Base-by-base conservation (phyloP, 1,139 yeast genomes). In the Blastobotrys persicus region DNA sequence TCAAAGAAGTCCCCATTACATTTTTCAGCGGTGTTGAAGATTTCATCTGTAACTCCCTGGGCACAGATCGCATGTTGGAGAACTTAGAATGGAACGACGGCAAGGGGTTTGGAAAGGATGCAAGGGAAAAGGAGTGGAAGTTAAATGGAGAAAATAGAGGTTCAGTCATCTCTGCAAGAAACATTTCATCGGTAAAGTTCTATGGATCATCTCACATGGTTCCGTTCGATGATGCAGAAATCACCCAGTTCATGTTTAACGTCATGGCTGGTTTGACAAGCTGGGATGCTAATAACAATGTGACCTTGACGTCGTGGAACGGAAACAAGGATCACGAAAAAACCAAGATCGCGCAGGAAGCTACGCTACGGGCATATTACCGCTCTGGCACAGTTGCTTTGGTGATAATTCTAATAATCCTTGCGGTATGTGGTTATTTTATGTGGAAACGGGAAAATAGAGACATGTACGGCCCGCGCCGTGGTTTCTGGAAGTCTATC, bases 201-300 rank as follows among this genome's bases (percentile, higher is more conserved):
- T 79, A 70, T 61, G 81, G 87, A 59, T 79, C 96, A 0, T 85
- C 95, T 3, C 98, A 91, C 63, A 92, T 92, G 99, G 95, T 91
- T 18, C 96, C 98, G 1, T 85, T 80, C 59, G 98, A 92, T 63
- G 69, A 79, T 48, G 88, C 95, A 0, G 80, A 76, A 42, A 74
- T 79, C 31, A 78, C 91, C 6, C 74, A 89, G 57, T 88, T 91
- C 28, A 71, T 92, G 63, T 50, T 71, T 38, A 60, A 69, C 49
- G 59, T 62, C 14, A 69, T 72, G 53, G 51, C 64, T 17, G 68
- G 64, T 4, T 52, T 65, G 11, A 45, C 53, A 13, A 49, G 52
- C 18, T 61, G 62, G 62, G 51, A 47, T 31, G 44, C 43, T 16
- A 19, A 16, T 20, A 26, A 40, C 40, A 35, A 38, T n/a, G 32